Evolutionary conservation across 2,329 filamentous ascomycete species (phyloP).

Genomic region (Fusarium oxysporum): DNA sequence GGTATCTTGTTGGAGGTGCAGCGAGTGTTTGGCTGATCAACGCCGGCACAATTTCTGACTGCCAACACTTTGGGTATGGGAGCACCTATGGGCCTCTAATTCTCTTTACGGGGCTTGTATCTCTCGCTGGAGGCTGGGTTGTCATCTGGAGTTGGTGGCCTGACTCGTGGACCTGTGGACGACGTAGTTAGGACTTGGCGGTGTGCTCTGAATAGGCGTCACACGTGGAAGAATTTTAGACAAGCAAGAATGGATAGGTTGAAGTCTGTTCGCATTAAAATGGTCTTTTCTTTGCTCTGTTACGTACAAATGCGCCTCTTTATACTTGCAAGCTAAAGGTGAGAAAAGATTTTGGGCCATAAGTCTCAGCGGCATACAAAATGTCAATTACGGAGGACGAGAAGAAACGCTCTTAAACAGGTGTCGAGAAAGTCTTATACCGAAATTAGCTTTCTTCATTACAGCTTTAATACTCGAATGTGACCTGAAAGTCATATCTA

Average conservation of each 20-base stretch:
- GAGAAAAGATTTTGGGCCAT: too few species aligned
- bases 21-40: background rate
- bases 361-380: too few species aligned
- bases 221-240: too few species aligned
- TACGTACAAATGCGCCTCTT: too few species aligned
- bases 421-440: too few species aligned
- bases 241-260: too few species aligned
- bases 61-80: background rate
- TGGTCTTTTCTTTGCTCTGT: too few species aligned
- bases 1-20: background rate
- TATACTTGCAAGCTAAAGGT: too few species aligned
- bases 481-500: background rate
- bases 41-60: background rate
- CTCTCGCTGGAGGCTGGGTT: conserved; percentile 1
- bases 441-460: background rate
- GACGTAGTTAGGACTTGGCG: background rate
- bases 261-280: too few species aligned
- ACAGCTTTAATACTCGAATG: background rate
- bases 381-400: too few species aligned
- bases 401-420: too few species aligned
- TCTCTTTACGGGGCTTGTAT: background rate
- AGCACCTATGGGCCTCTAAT: background rate
- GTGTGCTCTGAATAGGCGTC: too few species aligned
- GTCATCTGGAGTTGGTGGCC: background rate
- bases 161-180: background rate